phyloP scores from a whole-genome alignment of 2,329 filamentous ascomycete species.

The Clathrospora elynae region DNA sequence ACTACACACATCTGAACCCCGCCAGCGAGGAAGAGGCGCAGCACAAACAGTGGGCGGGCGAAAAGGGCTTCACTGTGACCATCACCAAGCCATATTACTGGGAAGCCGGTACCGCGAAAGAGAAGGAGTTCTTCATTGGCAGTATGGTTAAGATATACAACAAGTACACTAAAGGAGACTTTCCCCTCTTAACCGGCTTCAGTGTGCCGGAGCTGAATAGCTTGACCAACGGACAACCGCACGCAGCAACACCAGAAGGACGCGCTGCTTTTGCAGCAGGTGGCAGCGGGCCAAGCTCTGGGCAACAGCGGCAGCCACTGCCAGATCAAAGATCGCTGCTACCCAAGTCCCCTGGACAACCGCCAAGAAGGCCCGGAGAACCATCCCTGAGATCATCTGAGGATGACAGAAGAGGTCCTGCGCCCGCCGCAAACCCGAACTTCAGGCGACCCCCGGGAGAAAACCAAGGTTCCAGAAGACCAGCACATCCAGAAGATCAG shows the following conservation, averaged over 20 bases:
- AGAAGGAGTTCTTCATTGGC: constrained; percentile 98
- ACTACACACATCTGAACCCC: constrained; percentile 69
- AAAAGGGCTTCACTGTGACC: constrained; percentile 83
- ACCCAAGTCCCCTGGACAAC: constrained; percentile 30
- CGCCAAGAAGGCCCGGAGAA: constrained; percentile 29
- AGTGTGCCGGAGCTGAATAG: constrained; percentile 77
- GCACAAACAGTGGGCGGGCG: constrained; percentile 75
- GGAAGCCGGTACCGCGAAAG: constrained; percentile 90
- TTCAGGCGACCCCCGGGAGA: constrained; percentile 32
- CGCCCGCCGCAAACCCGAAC: constrained; percentile 23
- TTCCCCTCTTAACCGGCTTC: constrained; percentile 81
- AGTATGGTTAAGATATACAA: constrained; percentile 95
- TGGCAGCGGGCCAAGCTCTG: constrained; percentile 16
- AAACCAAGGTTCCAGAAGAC: constrained; percentile 25
- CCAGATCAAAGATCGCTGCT: constrained; percentile 28
- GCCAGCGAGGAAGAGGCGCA: constrained; percentile 65
- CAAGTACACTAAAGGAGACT: constrained; percentile 78
- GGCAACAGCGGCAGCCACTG: constrained; percentile 19
- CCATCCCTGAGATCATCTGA: constrained; percentile 16
- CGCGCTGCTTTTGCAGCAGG: constrained; percentile 24
- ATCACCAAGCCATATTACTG: constrained; percentile 96
- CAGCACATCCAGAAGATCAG: constrained; percentile 27
- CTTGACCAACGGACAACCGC: constrained; percentile 63
- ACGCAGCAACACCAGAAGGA: constrained; percentile 38
- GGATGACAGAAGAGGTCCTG: constrained; percentile 23